phyloP scores from a whole-genome alignment of 768 basidiomycete species.

The Pleurotus giganteus region DNA sequence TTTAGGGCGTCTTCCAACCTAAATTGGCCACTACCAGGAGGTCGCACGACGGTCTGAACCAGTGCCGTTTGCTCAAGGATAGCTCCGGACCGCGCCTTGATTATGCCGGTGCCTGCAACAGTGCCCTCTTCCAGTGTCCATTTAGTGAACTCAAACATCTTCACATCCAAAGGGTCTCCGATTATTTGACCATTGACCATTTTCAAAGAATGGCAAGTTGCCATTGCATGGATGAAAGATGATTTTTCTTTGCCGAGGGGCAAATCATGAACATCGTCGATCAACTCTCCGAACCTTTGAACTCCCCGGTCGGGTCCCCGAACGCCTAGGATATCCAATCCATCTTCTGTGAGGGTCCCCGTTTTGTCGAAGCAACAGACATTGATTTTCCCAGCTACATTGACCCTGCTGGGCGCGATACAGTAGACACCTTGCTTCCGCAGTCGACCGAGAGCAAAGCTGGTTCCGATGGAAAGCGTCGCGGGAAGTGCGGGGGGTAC shows the following conservation, averaged over 20 bases:
- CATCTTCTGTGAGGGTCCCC: constrained; percentile 97
- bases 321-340: constrained; percentile 93
- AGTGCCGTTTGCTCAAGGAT: constrained; percentile 77
- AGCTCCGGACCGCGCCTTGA: constrained; percentile 59
- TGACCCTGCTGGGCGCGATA: constrained; percentile 94
- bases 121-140: constrained; percentile 96
- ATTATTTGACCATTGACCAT: constrained; percentile 84
- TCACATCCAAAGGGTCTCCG: constrained; percentile 93
- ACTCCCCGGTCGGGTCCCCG: constrained; percentile 76
- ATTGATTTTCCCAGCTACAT: constrained; percentile 94
- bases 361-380: constrained; percentile 99
- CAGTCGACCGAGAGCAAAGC: constrained; percentile 88
- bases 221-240: constrained; percentile 86
- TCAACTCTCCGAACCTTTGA: constrained; percentile 85
- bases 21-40: constrained; percentile 91
- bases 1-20: constrained; percentile 91
- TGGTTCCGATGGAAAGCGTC: constrained; percentile 95
- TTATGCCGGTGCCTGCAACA: constrained; percentile 64
- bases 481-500: constrained; percentile 97
- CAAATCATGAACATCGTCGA: constrained; percentile 83
- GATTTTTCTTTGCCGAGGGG: constrained; percentile 73
- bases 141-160: constrained; percentile 97
- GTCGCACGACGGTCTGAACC: constrained; percentile 95
- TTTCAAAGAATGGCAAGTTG: constrained; percentile 96
- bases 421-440: constrained; percentile 90